Conservation (phyloP, 2,329 filamentous ascomycete species). For the Aspergillus sp. region DNA sequence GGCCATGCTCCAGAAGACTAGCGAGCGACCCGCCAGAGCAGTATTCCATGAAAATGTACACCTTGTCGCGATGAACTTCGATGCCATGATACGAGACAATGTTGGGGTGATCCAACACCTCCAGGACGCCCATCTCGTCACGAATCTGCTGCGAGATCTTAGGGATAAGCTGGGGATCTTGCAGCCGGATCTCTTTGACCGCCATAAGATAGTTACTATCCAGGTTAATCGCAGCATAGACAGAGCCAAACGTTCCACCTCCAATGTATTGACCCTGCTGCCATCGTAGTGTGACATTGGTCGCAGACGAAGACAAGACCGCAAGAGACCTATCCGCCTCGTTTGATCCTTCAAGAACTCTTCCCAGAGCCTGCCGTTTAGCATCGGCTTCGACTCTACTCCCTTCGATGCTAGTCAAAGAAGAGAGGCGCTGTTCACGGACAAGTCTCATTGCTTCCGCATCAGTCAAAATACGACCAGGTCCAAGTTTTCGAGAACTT, state of each 20-base stretch:
- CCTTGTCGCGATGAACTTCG: constrained; percentile 95
- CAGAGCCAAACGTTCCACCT: constrained; percentile 93
- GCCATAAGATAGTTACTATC: constrained; percentile 97
- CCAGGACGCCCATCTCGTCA: constrained; percentile 95
- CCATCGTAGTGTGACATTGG: constrained; percentile 94
- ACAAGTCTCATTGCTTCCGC: constrained; percentile 79
- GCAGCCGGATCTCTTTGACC: constrained; percentile 95
- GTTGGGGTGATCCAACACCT: constrained; percentile 94
- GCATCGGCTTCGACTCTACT: constrained; percentile 74
- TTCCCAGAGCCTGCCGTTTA: constrained; percentile 82
- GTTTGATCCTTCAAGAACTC: constrained; percentile 90
- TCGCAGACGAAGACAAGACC: constrained; percentile 88
- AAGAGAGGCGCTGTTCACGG: constrained; percentile 70
- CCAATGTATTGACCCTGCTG: constrained; percentile 98
- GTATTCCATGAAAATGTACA: constrained; percentile 99
- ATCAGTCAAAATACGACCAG: constrained; percentile 72
- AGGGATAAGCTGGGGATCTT: constrained; percentile 94
- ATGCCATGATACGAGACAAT: constrained; percentile 98
- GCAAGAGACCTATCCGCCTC: constrained; percentile 94
- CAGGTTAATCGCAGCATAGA: constrained; percentile 95
- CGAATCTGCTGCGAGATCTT: constrained; percentile 90
- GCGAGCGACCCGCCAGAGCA: constrained; percentile 94
- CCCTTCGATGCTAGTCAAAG: constrained; percentile 75
- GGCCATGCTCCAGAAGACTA: constrained; percentile 85
- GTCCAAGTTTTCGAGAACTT: constrained; percentile 74